Conservation (phyloP, 768 basidiomycete genomes). For the Suillus sp. region DNA sequence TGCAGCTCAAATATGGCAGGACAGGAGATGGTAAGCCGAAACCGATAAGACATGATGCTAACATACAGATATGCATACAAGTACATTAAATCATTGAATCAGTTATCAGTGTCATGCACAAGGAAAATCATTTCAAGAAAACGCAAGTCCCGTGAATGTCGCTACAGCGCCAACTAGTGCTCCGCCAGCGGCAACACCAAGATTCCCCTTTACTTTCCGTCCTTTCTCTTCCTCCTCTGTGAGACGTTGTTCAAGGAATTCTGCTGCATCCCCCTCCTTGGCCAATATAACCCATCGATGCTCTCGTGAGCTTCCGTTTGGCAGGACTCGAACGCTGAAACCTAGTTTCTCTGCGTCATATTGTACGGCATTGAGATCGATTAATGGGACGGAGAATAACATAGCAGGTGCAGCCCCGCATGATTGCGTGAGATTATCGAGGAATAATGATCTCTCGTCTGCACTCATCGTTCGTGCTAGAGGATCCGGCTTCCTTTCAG, state of each 20-base stretch:
- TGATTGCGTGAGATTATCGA: constrained; percentile 44
- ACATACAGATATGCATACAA: neutral
- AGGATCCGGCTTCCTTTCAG: constrained; percentile 26
- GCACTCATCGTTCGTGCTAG: constrained; percentile 52
- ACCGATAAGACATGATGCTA: neutral
- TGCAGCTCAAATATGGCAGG: neutral
- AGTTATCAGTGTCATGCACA: neutral
- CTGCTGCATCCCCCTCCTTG: constrained; percentile 48
- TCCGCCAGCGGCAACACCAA: constrained; percentile 53
- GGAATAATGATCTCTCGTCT: constrained; percentile 53
- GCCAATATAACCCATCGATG: constrained; percentile 57
- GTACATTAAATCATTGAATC: neutral
- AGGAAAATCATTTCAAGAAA: constrained; percentile 36
- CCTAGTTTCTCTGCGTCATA: constrained; percentile 44
- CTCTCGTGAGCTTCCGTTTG: constrained; percentile 28
- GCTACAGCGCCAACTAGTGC: constrained; percentile 65
- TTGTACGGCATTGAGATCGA: constrained; percentile 44
- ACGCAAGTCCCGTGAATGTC: constrained; percentile 59
- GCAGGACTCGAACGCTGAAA: constrained; percentile 45
- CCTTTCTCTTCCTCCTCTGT: constrained; percentile 34
- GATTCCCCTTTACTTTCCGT: constrained; percentile 27
- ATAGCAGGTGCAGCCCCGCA: constrained; percentile 44
- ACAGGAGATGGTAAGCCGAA: neutral
- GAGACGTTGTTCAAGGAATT: constrained; percentile 32
- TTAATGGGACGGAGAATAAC: constrained; percentile 49